Percentiles rank a stretch among this genome's conserved stretches.
Evolutionary conservation across 352 stramenopile species (phyloP).

Genomic region (Aphanomyces cochlioides): DNA sequence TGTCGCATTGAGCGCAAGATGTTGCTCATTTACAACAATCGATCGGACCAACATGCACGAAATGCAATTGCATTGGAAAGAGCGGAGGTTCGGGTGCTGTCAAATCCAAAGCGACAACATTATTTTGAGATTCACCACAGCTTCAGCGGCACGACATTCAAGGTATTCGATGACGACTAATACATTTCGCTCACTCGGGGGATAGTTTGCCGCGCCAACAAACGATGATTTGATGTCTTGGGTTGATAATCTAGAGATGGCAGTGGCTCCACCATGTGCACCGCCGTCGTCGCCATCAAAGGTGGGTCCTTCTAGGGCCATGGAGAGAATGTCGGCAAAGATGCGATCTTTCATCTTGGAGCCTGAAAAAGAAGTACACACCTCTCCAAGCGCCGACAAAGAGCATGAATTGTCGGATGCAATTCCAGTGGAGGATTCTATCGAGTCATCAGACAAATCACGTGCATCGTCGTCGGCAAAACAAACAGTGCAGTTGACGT

Average conservation of each 20-base stretch:
- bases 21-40: conserved; percentile 59
- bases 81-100: conserved; percentile 53
- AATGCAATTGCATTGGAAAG: conserved; percentile 63
- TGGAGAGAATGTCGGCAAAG: conserved; percentile 66
- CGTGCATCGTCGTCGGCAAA: conserved; percentile 75
- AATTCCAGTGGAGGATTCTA: conserved; percentile 20
- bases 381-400: conserved; percentile 30
- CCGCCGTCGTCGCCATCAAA: conserved; percentile 41
- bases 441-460: conserved; percentile 28
- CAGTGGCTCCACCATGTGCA: conserved; percentile 48
- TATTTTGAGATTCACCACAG: conserved; percentile 79
- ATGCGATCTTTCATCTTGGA: conserved; percentile 74
- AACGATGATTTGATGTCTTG: conserved; percentile 58
- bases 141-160: conserved; percentile 69
- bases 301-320: conserved; percentile 41
- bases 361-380: background rate
- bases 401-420: conserved; percentile 26
- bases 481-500: conserved; percentile 35
- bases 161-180: conserved; percentile 25
- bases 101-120: conserved; percentile 65
- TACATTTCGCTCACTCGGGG: background rate
- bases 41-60: conserved; percentile 49
- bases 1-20: conserved; percentile 73
- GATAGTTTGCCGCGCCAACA: conserved; percentile 54
- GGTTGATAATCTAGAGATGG: conserved; percentile 51